phyloP scores from a whole-genome alignment of 805 yeast species.

The Saccharomycopsis sp. region DNA sequence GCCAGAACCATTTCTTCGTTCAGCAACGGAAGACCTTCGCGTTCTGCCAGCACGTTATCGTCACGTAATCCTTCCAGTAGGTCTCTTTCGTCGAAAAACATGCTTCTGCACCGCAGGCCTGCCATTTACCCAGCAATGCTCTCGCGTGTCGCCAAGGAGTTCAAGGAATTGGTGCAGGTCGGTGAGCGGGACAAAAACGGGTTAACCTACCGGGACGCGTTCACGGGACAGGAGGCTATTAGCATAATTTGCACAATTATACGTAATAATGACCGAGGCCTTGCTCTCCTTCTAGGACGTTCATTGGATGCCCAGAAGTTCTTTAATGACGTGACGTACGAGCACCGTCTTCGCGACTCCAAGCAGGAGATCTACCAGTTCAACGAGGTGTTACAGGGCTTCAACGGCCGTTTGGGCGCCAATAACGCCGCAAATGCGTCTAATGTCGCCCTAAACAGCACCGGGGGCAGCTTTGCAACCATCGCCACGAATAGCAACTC shows the following conservation, averaged over 20 bases:
- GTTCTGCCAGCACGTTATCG: conserved; percentile 10
- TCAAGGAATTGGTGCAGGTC: conserved; percentile 60
- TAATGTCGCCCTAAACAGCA: conserved; percentile 1
- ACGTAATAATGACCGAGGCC: conserved; percentile 82
- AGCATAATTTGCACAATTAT: conserved; percentile 82
- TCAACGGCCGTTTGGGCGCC: no score
- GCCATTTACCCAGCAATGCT: conserved; percentile 84
- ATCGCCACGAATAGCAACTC: conserved; percentile 19
- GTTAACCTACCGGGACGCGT: conserved; percentile 83
- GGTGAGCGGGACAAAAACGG: conserved; percentile 87
- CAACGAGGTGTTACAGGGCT: conserved; percentile 45
- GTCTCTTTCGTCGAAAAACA: conserved; percentile 1
- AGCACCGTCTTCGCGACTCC: conserved; percentile 87
- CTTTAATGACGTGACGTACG: conserved; percentile 93
- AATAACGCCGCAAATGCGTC: conserved; percentile 2
- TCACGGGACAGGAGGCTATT: conserved; percentile 91
- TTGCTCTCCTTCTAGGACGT: conserved; percentile 84
- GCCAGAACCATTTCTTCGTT: conserved; percentile 2
- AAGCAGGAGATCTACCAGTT: conserved; percentile 83
- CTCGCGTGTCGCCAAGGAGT: conserved; percentile 75
- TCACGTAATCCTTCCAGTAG: conserved; percentile 3
- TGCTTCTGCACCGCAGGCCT: conserved; percentile 37
- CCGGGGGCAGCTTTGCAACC: no score
- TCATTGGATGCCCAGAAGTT: conserved; percentile 90
- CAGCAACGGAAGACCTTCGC: conserved; percentile 4